phyloP scores from a whole-genome alignment of 805 yeast species.

The Sungouiozyma ichnusensis region DNA sequence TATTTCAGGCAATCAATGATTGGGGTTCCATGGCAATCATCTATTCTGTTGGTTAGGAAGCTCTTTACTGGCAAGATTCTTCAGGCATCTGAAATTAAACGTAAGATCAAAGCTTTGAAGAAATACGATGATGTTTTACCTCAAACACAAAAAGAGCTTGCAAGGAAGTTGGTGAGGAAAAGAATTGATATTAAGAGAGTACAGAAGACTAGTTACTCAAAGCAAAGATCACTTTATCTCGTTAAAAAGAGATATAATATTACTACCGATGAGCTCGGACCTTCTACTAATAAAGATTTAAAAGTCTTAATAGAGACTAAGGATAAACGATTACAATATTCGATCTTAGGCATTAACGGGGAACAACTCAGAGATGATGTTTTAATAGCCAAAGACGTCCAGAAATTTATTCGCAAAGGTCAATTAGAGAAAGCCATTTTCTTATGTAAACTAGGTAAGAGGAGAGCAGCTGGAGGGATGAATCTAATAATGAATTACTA shows the following conservation, averaged over 20 bases:
- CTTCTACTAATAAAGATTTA: constrained; percentile 28
- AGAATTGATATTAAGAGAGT: constrained; percentile 11
- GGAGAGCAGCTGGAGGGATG: constrained; percentile 48
- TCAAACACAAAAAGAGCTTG: constrained; percentile 15
- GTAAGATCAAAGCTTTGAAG: constrained; percentile 12
- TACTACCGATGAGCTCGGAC: constrained; percentile 25
- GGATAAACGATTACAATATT: constrained; percentile 40
- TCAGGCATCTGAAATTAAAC: constrained; percentile 11
- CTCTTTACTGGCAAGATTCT: not conserved
- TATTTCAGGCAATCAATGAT: too few species aligned
- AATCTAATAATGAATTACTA: constrained; percentile 49
- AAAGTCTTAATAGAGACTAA: constrained; percentile 23
- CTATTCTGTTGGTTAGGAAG: not conserved
- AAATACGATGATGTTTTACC: constrained; percentile 7
- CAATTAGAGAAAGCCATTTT: constrained; percentile 44
- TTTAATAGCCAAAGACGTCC: constrained; percentile 43
- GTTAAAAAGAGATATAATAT: constrained; percentile 9
- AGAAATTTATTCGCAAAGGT: constrained; percentile 40
- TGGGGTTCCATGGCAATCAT: not conserved
- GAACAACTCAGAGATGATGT: constrained; percentile 49
- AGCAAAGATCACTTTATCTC: constrained; percentile 20
- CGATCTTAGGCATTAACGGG: constrained; percentile 49
- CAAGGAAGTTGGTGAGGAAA: constrained; percentile 10
- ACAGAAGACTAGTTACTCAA: constrained; percentile 21
- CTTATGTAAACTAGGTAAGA: constrained; percentile 38